These are phyloP conservation scores for Dichomitus squalens DNA, from an alignment of 1,284 basidiomycete species.

Conservation along the genomic window DNA sequence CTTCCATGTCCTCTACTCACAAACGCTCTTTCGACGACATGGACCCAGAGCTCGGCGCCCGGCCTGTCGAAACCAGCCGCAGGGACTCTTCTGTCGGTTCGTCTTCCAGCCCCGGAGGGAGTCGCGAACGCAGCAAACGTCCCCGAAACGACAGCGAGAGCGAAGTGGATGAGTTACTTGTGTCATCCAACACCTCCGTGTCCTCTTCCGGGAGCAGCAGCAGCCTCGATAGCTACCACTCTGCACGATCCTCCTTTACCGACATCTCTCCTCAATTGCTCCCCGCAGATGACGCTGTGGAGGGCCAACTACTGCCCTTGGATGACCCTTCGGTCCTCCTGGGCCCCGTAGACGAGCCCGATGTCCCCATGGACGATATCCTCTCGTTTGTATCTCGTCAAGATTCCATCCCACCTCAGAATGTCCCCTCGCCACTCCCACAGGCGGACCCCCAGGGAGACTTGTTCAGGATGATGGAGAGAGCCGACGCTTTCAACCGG, in stretches of 20 bases:
- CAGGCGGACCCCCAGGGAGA: not conserved
- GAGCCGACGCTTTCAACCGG: constrained; percentile 18
- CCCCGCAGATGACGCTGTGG: not conserved
- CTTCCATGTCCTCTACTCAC: constrained; percentile 7
- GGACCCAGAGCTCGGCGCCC: constrained; percentile 9
- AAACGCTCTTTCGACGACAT: constrained; percentile 22
- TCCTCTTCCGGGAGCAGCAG: constrained; percentile 17
- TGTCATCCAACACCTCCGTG: constrained; percentile 7
- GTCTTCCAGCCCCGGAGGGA: constrained; percentile 1
- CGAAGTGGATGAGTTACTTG: constrained; percentile 19
- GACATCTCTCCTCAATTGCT: constrained; percentile 1
- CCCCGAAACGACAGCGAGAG: constrained; percentile 19
- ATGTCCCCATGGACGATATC: not conserved
- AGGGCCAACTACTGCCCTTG: not conserved
- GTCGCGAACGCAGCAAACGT: constrained; percentile 22
- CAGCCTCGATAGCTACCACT: constrained; percentile 21
- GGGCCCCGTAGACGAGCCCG: not conserved
- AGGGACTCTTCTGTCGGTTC: constrained; percentile 1
- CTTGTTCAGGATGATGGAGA: constrained; percentile 12
- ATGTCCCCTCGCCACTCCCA: not conserved
- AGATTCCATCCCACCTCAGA: not conserved
- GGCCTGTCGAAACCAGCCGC: constrained; percentile 3
- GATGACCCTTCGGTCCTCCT: not conserved
- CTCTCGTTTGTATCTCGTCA: constrained; percentile 1
- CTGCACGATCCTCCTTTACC: constrained; percentile 15